phyloP scores from a whole-genome alignment of 257 asterid species.

The Fraxinus cuspidata region DNA sequence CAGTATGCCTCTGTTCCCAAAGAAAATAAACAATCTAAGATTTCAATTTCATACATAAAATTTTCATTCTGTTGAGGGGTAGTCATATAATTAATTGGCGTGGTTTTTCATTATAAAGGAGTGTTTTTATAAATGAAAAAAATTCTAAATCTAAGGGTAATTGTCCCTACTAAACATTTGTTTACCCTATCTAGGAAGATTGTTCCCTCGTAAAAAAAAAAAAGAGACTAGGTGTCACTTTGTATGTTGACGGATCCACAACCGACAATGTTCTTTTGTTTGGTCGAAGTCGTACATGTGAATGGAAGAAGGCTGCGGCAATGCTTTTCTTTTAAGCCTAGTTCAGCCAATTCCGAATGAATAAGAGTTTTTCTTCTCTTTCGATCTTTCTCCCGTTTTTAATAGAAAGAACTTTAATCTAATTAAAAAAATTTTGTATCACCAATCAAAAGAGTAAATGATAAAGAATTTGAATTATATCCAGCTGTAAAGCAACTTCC shows the following conservation, averaged over 20 bases:
- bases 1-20: too few relatives aligned
- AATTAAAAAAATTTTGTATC: not conserved
- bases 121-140: not conserved
- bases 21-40: too few relatives aligned
- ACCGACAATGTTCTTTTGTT: not conserved
- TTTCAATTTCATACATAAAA: not conserved
- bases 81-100: not conserved
- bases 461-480: not conserved
- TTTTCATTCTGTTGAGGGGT: not conserved
- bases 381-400: not conserved
- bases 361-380: too few relatives aligned
- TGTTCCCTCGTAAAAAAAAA: not conserved
- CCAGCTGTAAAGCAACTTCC: not conserved
- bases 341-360: too few relatives aligned
- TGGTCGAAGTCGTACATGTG: not conserved
- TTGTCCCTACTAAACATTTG: not conserved
- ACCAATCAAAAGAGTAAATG: not conserved
- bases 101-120: not conserved
- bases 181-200: not conserved
- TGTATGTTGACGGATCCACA: not conserved
- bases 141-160: not conserved
- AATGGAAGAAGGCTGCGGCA: too few relatives aligned
- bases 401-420: not conserved
- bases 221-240: not conserved
- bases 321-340: too few relatives aligned